A percentile compares a stretch with the other conserved stretches of the same genome.
Evolutionary conservation across 2,329 filamentous ascomycete genomes (phyloP).

Genomic region (Paraphaeosphaeria minitans): DNA sequence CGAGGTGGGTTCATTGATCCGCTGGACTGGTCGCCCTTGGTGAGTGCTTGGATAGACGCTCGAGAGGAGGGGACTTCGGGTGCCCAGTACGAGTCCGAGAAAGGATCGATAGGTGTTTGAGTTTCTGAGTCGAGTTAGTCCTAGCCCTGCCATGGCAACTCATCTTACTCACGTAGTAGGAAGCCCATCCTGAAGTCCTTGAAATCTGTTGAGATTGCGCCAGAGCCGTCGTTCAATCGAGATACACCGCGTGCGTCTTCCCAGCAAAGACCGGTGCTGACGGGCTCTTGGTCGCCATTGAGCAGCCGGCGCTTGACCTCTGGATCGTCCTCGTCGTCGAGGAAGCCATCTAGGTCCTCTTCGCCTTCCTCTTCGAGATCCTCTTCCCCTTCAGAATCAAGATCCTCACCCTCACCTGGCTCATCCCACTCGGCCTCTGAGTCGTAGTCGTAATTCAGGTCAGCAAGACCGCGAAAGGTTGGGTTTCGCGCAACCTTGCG

Average conservation of each 20-base stretch:
- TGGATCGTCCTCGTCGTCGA: constrained; percentile 78
- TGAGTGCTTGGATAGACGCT: constrained; percentile 14
- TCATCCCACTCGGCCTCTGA: constrained; percentile 86
- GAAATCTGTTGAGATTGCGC: constrained; percentile 56
- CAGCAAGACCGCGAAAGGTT: constrained; percentile 60
- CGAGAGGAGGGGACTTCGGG: constrained; percentile 30
- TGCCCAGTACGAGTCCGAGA: constrained; percentile 80
- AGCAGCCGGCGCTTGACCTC: constrained; percentile 62
- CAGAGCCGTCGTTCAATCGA: constrained; percentile 53
- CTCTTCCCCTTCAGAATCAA: constrained; percentile 68
- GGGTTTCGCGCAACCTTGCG: constrained; percentile 60
- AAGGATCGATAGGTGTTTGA: constrained; percentile 75
- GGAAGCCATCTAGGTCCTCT: constrained; percentile 85
- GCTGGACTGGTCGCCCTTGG: constrained; percentile 22
- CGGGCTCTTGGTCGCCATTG: constrained; percentile 73
- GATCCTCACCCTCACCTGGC: constrained; percentile 72
- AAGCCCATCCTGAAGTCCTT: constrained; percentile 74
- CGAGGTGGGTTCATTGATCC: constrained; percentile 48
- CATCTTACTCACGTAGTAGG: constrained; percentile 64
- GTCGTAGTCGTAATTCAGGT: constrained; percentile 81
- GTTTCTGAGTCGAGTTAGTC: constrained; percentile 43
- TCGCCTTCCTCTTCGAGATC: constrained; percentile 74
- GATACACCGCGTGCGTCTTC: constrained; percentile 59
- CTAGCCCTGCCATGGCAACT: background rate
- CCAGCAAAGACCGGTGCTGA: constrained; percentile 83